A percentile compares a stretch with the other conserved stretches of the same genome.
Conservation (phyloP, 805 yeast genomes). For the Yamadazyma nakazawae region DNA sequence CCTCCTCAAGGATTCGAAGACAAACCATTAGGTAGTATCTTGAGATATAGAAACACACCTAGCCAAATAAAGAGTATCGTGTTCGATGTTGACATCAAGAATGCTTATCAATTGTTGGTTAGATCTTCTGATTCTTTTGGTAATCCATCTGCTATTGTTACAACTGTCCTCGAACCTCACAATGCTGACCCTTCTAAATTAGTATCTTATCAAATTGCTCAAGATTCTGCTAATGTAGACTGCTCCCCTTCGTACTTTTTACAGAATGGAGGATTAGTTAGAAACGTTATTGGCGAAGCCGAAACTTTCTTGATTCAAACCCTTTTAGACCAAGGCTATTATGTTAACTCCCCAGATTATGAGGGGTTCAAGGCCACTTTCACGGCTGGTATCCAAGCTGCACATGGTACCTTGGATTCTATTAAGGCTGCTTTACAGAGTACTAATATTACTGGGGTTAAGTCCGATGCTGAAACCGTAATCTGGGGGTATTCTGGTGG, state of each 20-base stretch:
- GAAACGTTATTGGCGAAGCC: slow-evolving; percentile 12
- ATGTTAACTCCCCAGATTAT: slow-evolving; percentile 32
- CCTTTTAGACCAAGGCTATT: slow-evolving; percentile 28
- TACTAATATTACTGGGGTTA: slow-evolving; percentile 17
- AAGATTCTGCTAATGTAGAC: slow-evolving; percentile 25
- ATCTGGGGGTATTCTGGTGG: slow-evolving; percentile 43
- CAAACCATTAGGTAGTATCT: slow-evolving; percentile 20
- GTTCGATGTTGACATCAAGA: slow-evolving; percentile 19
- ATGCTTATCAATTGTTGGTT: slow-evolving; percentile 22
- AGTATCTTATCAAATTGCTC: slow-evolving; percentile 26
- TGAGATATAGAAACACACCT: slow-evolving; percentile 21
- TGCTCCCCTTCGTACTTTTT: slow-evolving; percentile 29
- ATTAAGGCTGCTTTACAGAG: slow-evolving; percentile 25
- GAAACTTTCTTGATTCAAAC: slow-evolving; percentile 18
- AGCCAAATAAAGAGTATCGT: slow-evolving; percentile 15
- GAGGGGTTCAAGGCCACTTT: slow-evolving; percentile 33
- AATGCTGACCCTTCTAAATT: slow-evolving; percentile 26
- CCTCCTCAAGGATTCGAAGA: slow-evolving; percentile 22
- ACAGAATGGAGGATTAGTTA: slow-evolving; percentile 12
- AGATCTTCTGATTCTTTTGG: slow-evolving; percentile 24
- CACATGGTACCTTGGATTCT: slow-evolving; percentile 28
- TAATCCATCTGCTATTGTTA: slow-evolving; percentile 21
- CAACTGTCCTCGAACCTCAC: slow-evolving; percentile 28
- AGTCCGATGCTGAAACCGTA: slow-evolving; percentile 17
- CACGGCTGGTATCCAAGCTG: slow-evolving; percentile 31